Percentiles rank a stretch among this genome's conserved stretches.
These are phyloP conservation scores for Oryza meyeriana DNA, from an alignment of 176 grass and related monocot species.

Conservation along the genomic window DNA sequence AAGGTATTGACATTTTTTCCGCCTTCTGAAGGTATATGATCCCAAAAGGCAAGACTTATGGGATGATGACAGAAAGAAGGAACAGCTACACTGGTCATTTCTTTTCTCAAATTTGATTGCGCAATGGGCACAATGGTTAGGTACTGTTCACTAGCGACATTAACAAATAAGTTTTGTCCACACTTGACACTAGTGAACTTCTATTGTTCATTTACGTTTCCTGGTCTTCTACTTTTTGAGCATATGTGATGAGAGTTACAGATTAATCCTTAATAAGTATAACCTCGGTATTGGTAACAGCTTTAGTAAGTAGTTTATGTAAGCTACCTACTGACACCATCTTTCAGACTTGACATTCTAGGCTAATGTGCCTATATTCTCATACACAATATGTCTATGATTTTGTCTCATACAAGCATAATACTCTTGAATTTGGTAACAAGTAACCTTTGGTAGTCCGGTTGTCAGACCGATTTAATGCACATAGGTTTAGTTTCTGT, in stretches of 20 bases:
- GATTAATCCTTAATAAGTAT: background rate
- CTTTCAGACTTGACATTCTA: background rate
- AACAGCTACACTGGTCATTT: conserved; percentile 80
- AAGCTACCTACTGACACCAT: background rate
- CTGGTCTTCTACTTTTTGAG: conserved; percentile 1
- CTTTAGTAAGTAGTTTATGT: background rate
- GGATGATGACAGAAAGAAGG: conserved; percentile 74
- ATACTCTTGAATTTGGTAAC: background rate
- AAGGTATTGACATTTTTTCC: background rate
- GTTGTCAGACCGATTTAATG: background rate
- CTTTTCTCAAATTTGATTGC: conserved; percentile 85
- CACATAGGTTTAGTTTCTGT: background rate
- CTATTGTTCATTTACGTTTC: background rate
- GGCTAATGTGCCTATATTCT: conserved; percentile 5
- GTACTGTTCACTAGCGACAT: conserved; percentile 39
- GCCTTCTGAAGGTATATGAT: conserved; percentile 47
- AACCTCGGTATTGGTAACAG: background rate
- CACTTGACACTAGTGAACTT: background rate
- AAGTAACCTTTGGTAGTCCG: background rate
- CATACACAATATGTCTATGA: background rate
- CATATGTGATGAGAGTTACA: background rate
- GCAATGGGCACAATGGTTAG: conserved; percentile 90
- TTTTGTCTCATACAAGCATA: background rate
- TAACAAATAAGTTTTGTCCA: conserved; percentile 5
- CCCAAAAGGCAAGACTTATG: conserved; percentile 48